Percentiles rank a stretch among this genome's conserved stretches.
These are phyloP conservation scores for Catharanthus roseus DNA, from an alignment of 257 asterid genomes.

Conservation along the genomic window DNA sequence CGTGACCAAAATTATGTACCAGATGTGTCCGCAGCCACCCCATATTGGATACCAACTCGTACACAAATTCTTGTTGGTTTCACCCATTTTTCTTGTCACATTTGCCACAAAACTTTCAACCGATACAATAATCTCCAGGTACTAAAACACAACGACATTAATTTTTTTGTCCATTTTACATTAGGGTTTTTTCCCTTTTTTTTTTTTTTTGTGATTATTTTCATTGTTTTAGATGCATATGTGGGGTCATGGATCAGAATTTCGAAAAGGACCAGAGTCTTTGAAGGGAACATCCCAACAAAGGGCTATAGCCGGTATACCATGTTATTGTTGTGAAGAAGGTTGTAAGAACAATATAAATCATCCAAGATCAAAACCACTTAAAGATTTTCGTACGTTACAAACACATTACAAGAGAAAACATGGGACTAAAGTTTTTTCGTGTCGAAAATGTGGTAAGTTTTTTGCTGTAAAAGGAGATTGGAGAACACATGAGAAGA, in stretches of 20 bases:
- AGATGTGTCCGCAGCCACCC: constrained; percentile 3
- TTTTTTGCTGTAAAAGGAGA: constrained; percentile 68
- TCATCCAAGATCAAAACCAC: constrained; percentile 46
- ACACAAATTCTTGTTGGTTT: constrained; percentile 62
- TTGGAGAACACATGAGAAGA: constrained; percentile 81
- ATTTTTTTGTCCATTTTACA: too few species aligned
- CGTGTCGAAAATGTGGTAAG: constrained; percentile 67
- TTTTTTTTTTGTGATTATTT: too few species aligned
- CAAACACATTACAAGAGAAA: constrained; percentile 71
- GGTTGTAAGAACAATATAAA: constrained; percentile 63
- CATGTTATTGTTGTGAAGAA: constrained; percentile 67
- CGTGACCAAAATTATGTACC: constrained; percentile 4
- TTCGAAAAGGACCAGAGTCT: constrained; percentile 57
- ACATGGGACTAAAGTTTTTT: constrained; percentile 43
- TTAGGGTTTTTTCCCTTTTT: too few species aligned
- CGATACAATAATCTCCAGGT: constrained; percentile 89
- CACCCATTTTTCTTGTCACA: constrained; percentile 67
- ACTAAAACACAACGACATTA: not conserved
- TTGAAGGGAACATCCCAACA: constrained; percentile 56
- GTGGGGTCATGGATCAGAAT: constrained; percentile 82
- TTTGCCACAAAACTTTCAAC: constrained; percentile 62
- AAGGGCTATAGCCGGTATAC: constrained; percentile 43
- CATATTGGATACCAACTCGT: constrained; percentile 69
- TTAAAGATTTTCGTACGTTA: constrained; percentile 61
- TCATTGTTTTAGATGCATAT: constrained; percentile 58